These are phyloP conservation scores for Suhomyces anneliseae DNA, from an alignment of 1,139 yeast genomes.

Conservation along the genomic window DNA sequence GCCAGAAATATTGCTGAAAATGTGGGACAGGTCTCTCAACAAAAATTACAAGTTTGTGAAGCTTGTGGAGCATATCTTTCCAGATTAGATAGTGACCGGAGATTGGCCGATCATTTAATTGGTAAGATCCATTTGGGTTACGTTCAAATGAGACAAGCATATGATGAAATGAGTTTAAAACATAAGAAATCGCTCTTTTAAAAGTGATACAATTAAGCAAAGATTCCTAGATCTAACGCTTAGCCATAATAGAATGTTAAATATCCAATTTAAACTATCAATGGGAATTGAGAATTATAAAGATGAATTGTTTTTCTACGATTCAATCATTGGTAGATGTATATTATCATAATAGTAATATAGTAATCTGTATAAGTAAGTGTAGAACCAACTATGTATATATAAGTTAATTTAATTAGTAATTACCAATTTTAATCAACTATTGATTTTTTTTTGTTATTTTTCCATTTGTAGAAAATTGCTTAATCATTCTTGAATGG, in stretches of 20 bases:
- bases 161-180: conserved; percentile 43
- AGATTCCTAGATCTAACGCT: not conserved
- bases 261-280: no score
- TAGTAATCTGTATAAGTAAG: no score
- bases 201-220: not conserved
- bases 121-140: conserved; percentile 88
- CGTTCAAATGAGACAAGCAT: conserved; percentile 69
- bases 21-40: conserved; percentile 85
- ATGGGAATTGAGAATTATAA: no score
- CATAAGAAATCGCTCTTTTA: conserved; percentile 9
- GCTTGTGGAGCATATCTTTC: conserved; percentile 91
- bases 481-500: conserved; percentile 10
- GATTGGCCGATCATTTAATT: conserved; percentile 87
- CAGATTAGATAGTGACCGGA: conserved; percentile 80
- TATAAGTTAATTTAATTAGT: no score
- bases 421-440: no score
- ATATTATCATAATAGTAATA: no score
- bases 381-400: no score
- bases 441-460: no score
- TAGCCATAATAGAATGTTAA: not conserved
- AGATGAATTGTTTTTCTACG: no score
- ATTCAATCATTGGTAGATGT: no score
- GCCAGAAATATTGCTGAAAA: conserved; percentile 67
- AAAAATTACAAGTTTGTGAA: conserved; percentile 86
- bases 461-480: not conserved